Evolutionary conservation across 345 rosid species (phyloP), one percentile per base, ranked within the genome.

Genomic region (Salix brachista): DNA sequence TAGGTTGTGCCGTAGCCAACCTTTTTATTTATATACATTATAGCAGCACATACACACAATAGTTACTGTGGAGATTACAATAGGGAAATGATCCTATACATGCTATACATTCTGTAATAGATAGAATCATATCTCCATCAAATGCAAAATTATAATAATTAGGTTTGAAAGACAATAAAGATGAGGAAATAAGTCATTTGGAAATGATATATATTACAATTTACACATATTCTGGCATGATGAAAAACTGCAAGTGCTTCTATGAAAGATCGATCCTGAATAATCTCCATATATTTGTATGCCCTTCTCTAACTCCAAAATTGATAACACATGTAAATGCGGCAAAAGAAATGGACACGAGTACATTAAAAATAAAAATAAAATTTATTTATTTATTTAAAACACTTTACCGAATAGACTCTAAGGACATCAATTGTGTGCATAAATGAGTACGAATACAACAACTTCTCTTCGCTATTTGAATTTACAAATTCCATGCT

Each of bases 171-270:
- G 58, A 52, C 23, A 52, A 42, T 42, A 3, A 7, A 3, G 58
- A 52, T 52, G 23, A 52, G 23, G 58, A 54, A 54, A 54, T 54
- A 19, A 54, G 21, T 19, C 61, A 56, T 56, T 56, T 56, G 61
- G 26, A 25, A 79, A 50, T 8, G 48, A 16, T 44, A 73, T 14
- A 42, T 37, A 65, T 65, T 69, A 26, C 52, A 44, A 25, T 69
- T 36, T 32, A 75, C 97, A 21, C 75, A 90, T 96, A 91, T 84
- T 78, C 85, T 83, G 37, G 97, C 97, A 78, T 92, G 90, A 83
- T 84, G 96, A 83, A 95, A 95, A 72, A 95, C 99, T 28, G 97
- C 89, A 81, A 87, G 75, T 58, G 97, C 94, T 84, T 92, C 93
- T 71, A 78, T 85, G 82, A 92, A 91, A 64, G 86, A 87, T 76